These are phyloP conservation scores for Arthrobotrys sinensis DNA, from an alignment of 2,329 filamentous ascomycete genomes.

Conservation along the genomic window DNA sequence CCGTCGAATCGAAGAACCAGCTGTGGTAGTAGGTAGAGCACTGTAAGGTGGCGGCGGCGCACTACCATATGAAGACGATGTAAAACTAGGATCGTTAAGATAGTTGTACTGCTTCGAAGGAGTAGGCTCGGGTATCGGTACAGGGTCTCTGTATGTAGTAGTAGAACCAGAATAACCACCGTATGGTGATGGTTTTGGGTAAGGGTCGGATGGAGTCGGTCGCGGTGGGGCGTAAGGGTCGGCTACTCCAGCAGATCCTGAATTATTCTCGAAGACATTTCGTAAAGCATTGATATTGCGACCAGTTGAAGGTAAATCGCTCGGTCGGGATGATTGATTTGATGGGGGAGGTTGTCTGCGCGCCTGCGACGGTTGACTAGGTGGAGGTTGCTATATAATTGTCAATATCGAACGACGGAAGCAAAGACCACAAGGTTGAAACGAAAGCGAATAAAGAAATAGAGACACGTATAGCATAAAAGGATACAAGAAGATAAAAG, in stretches of 20 bases:
- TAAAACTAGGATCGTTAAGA: constrained; percentile 38
- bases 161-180: constrained; percentile 20
- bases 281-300: constrained; percentile 21
- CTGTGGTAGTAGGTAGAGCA: constrained; percentile 28
- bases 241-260: constrained; percentile 29
- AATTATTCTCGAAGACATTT: constrained; percentile 32
- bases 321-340: constrained; percentile 52
- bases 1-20: constrained; percentile 31
- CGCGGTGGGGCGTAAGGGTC: constrained; percentile 46
- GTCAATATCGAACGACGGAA: constrained; percentile 14
- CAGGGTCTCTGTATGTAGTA: constrained; percentile 37
- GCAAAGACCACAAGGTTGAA: not conserved
- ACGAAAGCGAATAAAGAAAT: constrained; percentile 10
- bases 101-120: constrained; percentile 51
- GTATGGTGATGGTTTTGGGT: constrained; percentile 45
- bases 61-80: constrained; percentile 44
- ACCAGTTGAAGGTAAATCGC: constrained; percentile 26
- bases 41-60: constrained; percentile 55
- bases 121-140: constrained; percentile 41
- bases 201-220: constrained; percentile 53
- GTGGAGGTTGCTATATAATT: constrained; percentile 17
- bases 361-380: constrained; percentile 17
- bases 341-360: constrained; percentile 32
- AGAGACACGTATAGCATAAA: constrained; percentile 25
- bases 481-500: constrained; percentile 18